These are phyloP conservation scores for Ustilago loliicola DNA, from an alignment of 1,284 basidiomycete species.

Conservation along the genomic window DNA sequence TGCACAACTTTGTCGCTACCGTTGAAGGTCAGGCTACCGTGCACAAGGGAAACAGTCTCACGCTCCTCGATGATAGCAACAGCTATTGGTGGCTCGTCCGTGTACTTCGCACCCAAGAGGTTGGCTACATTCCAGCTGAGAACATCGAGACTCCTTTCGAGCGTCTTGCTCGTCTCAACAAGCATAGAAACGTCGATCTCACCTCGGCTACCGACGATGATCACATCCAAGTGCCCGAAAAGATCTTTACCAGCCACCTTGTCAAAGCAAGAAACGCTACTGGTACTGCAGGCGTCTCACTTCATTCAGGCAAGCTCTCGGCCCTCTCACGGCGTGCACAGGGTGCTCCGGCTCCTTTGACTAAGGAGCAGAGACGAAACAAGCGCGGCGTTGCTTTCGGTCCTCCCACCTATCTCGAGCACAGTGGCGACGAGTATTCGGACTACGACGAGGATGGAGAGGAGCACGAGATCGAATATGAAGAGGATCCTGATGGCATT, in stretches of 20 bases:
- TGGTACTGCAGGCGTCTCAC: slow-evolving; percentile 51
- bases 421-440: slow-evolving; percentile 66
- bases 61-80: slow-evolving; percentile 69
- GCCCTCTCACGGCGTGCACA: slow-evolving; percentile 64
- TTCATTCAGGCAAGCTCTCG: slow-evolving; percentile 68
- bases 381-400: slow-evolving; percentile 67
- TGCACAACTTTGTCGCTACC: slow-evolving; percentile 70
- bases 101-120: slow-evolving; percentile 78
- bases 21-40: slow-evolving; percentile 70
- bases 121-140: slow-evolving; percentile 99
- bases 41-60: slow-evolving; percentile 69
- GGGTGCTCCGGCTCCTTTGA: slow-evolving; percentile 48
- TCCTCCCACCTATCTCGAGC: slow-evolving; percentile 65
- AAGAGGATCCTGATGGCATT: slow-evolving; percentile 53
- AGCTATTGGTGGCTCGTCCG: slow-evolving; percentile 71
- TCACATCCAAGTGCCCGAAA: slow-evolving; percentile 63
- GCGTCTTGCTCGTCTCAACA: slow-evolving; percentile 92
- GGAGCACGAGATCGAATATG: slow-evolving; percentile 58
- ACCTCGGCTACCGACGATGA: slow-evolving; percentile 68
- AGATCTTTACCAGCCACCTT: slow-evolving; percentile 59
- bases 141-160: slow-evolving; percentile 99
- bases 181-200: slow-evolving; percentile 92
- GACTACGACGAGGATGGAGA: slow-evolving; percentile 62
- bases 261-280: slow-evolving; percentile 62
- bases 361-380: slow-evolving; percentile 49